phyloP scores from a whole-genome alignment of 371 early-diverging fungal species.

The Rhizopus microsporus region DNA sequence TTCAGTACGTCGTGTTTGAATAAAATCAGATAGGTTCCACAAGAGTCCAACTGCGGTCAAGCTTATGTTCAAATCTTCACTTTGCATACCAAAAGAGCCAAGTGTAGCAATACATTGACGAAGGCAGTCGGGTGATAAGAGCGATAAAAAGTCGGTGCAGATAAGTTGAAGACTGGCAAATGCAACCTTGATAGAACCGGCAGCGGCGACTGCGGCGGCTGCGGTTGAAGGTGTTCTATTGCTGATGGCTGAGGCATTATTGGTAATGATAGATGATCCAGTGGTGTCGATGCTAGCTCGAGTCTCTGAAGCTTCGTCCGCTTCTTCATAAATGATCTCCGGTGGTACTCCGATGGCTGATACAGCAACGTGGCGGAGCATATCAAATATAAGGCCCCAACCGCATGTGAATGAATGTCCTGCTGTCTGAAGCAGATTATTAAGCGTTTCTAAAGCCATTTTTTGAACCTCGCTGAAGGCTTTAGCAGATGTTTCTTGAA shows the following conservation, averaged over 20 bases:
- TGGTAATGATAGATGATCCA: constrained; percentile 25
- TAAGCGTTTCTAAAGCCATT: constrained; percentile 85
- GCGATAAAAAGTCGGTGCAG: constrained; percentile 91
- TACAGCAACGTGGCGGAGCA: constrained; percentile 67
- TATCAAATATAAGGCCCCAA: constrained; percentile 91
- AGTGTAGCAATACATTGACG: constrained; percentile 83
- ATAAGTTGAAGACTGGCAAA: constrained; percentile 94
- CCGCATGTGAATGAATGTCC: constrained; percentile 87
- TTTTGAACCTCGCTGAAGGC: constrained; percentile 75
- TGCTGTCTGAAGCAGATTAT: constrained; percentile 86
- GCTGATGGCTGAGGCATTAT: constrained; percentile 7
- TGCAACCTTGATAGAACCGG: constrained; percentile 79
- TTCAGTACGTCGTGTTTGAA: constrained; percentile 70
- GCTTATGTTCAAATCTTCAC: constrained; percentile 92
- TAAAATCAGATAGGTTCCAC: constrained; percentile 87
- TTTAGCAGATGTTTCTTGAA: constrained; percentile 24
- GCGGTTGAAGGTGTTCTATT: constrained; percentile 12
- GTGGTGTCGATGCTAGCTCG: constrained; percentile 41
- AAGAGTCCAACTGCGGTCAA: constrained; percentile 90
- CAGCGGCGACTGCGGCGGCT: constrained; percentile 18
- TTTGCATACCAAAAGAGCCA: constrained; percentile 81
- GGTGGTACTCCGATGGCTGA: constrained; percentile 26
- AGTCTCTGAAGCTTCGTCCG: constrained; percentile 23
- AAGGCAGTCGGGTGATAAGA: constrained; percentile 75
- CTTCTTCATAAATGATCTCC: constrained; percentile 19